These are phyloP conservation scores for Phytophthora crassamura DNA, from an alignment of 352 stramenopile genomes.

Conservation along the genomic window DNA sequence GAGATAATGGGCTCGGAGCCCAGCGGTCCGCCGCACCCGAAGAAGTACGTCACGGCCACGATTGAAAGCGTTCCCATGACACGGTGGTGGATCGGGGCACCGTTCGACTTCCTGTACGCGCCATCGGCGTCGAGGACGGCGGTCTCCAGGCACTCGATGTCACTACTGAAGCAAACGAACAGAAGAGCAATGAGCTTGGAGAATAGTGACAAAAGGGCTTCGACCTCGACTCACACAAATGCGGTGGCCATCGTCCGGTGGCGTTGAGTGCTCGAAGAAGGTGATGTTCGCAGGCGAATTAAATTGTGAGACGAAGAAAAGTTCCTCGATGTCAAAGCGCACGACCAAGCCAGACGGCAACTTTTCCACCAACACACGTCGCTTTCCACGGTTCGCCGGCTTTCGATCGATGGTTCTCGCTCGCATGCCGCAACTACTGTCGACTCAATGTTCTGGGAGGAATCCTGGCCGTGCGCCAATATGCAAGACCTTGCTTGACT, in stretches of 20 bases:
- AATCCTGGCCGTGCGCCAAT: conserved; percentile 5
- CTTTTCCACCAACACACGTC: conserved; percentile 5
- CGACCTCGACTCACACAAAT: conserved; percentile 9
- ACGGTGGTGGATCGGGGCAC: conserved; percentile 28
- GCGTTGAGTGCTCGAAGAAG: background rate
- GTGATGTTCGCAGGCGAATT: conserved; percentile 1
- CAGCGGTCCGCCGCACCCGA: conserved; percentile 51
- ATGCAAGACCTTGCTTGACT: background rate
- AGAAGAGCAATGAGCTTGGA: background rate
- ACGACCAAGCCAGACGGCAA: too few species aligned
- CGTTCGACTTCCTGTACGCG: conserved; percentile 30
- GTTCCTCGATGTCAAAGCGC: too few species aligned
- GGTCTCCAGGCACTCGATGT: conserved; percentile 31
- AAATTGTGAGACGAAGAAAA: background rate
- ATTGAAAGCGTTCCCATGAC: conserved; percentile 49
- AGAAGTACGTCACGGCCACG: conserved; percentile 61
- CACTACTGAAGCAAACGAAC: conserved; percentile 2
- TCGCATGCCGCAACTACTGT: background rate
- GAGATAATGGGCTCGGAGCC: conserved; percentile 67
- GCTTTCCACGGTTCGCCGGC: conserved; percentile 2
- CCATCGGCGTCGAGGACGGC: conserved; percentile 27
- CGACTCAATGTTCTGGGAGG: background rate
- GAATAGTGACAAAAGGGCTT: background rate
- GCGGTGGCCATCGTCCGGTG: conserved; percentile 5
- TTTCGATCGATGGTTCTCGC: conserved; percentile 3